These are phyloP conservation scores for Tulasnella sp. DNA, from an alignment of 768 basidiomycete genomes.

Conservation along the genomic window DNA sequence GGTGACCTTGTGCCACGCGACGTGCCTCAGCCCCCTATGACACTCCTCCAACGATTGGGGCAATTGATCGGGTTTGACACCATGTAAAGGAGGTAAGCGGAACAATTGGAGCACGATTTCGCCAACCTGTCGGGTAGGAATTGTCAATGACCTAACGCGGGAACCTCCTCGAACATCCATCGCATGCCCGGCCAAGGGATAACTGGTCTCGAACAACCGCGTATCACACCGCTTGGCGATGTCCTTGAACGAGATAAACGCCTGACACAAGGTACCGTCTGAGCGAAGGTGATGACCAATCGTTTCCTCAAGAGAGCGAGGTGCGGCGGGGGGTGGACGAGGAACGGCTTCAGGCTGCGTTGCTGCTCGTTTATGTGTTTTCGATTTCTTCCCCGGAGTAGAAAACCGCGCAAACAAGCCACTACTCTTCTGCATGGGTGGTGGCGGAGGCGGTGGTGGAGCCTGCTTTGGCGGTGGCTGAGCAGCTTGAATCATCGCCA, in stretches of 20 bases:
- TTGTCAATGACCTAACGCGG: too few relatives aligned
- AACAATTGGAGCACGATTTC: conserved; percentile 86
- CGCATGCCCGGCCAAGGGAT: conserved; percentile 68
- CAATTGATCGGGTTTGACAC: conserved; percentile 58
- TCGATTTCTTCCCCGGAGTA: conserved; percentile 51
- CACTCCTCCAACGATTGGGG: conserved; percentile 93
- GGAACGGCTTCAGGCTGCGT: conserved; percentile 22
- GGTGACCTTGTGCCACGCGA: conserved; percentile 88
- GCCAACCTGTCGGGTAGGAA: conserved; percentile 60
- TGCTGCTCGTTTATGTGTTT: conserved; percentile 35
- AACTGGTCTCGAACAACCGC: conserved; percentile 68
- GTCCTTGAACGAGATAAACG: conserved; percentile 82
- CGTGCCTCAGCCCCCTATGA: conserved; percentile 71
- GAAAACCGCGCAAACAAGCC: conserved; percentile 68
- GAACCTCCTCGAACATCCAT: conserved; percentile 20
- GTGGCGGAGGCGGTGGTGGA: conserved; percentile 31
- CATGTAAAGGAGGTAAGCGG: conserved; percentile 78
- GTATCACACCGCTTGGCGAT: conserved; percentile 74
- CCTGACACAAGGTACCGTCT: conserved; percentile 78
- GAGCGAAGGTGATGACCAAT: conserved; percentile 71
- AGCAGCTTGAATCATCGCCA: conserved; percentile 59
- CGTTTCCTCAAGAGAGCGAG: conserved; percentile 44
- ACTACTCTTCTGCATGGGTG: conserved; percentile 36
- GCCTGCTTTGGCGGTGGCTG: conserved; percentile 32
- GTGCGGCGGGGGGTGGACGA: conserved; percentile 6